Evolutionary conservation across 768 basidiomycete species (phyloP).

Genomic region (Pisolithus microcarpus): DNA sequence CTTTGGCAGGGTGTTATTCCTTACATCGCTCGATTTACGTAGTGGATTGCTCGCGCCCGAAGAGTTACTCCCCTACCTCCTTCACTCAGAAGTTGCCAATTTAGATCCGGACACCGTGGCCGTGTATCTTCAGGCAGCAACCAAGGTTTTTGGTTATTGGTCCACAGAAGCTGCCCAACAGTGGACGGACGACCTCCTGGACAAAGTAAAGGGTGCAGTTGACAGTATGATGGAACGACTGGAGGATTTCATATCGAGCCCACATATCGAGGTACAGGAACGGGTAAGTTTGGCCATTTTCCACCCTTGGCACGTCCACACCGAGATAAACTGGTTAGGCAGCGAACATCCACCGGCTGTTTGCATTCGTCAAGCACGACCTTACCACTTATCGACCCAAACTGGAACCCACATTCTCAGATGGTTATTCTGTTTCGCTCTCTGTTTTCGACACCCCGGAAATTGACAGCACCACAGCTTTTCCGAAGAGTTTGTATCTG

Average conservation of each 20-base stretch:
- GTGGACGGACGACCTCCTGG: conserved; percentile 60
- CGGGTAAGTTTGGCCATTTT: conserved; percentile 46
- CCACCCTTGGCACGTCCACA: background rate
- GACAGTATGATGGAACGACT: conserved; percentile 55
- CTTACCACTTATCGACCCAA: conserved; percentile 48
- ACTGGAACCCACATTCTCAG: conserved; percentile 20
- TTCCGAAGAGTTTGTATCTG: too few species aligned
- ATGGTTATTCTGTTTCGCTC: conserved; percentile 33
- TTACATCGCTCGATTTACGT: conserved; percentile 5
- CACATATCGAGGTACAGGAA: conserved; percentile 88
- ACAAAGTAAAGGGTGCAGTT: conserved; percentile 58
- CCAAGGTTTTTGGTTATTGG: too few species aligned
- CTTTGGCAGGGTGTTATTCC: background rate
- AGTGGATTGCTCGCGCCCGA: conserved; percentile 79
- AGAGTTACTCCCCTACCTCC: conserved; percentile 61
- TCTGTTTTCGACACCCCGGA: conserved; percentile 14
- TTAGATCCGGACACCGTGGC: conserved; percentile 56
- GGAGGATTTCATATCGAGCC: conserved; percentile 47
- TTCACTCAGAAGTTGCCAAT: conserved; percentile 50
- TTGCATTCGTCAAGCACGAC: conserved; percentile 72
- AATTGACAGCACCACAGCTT: too few species aligned
- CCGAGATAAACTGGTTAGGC: conserved; percentile 43
- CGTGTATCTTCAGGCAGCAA: too few species aligned
- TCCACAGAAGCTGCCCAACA: too few species aligned
- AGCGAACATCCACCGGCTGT: conserved; percentile 70